Evolutionary conservation across 345 rosid genomes (phyloP).

Genomic region (Rhodamnia rubescens): DNA sequence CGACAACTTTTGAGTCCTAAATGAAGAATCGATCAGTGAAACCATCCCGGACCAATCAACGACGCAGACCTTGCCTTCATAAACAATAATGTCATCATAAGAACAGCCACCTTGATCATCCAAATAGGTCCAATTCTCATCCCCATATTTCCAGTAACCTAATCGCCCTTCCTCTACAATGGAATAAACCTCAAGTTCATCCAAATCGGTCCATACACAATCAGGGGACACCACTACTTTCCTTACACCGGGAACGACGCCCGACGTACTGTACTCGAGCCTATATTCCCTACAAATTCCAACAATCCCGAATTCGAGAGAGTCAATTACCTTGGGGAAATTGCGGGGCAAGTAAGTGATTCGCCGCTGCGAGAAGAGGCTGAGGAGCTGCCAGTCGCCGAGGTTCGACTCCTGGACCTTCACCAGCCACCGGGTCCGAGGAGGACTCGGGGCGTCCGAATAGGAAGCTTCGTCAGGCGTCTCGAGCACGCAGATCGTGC

Average conservation of each 20-base stretch:
- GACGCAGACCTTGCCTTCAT: constrained; percentile 5
- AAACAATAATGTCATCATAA: background rate
- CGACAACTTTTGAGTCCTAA: background rate
- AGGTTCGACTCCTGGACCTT: background rate
- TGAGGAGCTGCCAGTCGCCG: background rate
- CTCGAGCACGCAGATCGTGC: background rate
- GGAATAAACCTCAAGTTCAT: background rate
- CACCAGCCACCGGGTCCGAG: background rate
- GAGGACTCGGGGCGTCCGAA: background rate
- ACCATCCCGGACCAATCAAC: background rate
- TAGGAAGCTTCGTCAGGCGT: background rate
- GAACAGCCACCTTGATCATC: background rate
- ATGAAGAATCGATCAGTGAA: constrained; percentile 3
- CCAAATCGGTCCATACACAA: background rate
- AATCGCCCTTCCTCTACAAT: background rate
- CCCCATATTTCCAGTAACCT: constrained; percentile 5
- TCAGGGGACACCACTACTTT: constrained; percentile 2
- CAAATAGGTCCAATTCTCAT: constrained; percentile 5
- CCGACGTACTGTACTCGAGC: background rate
- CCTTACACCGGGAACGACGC: background rate
- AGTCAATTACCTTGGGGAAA: constrained; percentile 7
- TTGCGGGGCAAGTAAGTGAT: background rate
- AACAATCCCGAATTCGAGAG: background rate
- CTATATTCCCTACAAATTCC: constrained; percentile 2
- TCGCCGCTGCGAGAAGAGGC: background rate